A percentile compares a stretch with the other conserved stretches of the same genome.
phyloP scores from a whole-genome alignment of 345 rosid genomes.

The Salix dunnii region DNA sequence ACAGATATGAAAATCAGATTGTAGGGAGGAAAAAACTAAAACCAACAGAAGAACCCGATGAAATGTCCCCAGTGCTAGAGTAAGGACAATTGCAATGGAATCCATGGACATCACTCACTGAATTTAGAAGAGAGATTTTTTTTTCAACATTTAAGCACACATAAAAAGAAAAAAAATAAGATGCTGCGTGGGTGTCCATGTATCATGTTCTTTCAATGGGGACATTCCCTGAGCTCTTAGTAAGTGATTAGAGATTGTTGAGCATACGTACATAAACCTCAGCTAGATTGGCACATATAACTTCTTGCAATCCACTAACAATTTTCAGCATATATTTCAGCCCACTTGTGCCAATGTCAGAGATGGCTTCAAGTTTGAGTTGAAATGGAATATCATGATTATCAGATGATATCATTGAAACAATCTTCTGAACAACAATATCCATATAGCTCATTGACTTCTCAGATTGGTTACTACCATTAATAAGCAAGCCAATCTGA shows the following conservation, averaged over 20 bases:
- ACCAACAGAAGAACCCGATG: background rate
- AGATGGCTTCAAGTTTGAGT: slow-evolving; percentile 58
- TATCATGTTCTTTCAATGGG: slow-evolving; percentile 9
- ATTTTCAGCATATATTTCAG: slow-evolving; percentile 52
- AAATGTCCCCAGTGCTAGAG: background rate
- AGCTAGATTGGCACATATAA: slow-evolving; percentile 47
- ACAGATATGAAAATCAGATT: background rate
- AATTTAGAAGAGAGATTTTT: background rate
- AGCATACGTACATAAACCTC: slow-evolving; percentile 61
- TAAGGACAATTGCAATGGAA: background rate
- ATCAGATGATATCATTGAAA: slow-evolving; percentile 43
- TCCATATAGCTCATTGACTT: slow-evolving; percentile 51
- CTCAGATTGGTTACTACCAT: slow-evolving; percentile 46
- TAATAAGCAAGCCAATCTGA: slow-evolving; percentile 61
- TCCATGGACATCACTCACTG: slow-evolving; percentile 2
- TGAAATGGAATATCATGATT: slow-evolving; percentile 47
- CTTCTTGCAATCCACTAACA: slow-evolving; percentile 57
- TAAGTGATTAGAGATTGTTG: slow-evolving; percentile 6
- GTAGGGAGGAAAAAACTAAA: background rate
- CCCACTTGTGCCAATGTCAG: slow-evolving; percentile 58
- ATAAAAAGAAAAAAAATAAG: background rate
- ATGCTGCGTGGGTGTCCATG: background rate
- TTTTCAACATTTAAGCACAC: background rate
- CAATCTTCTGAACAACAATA: slow-evolving; percentile 55
- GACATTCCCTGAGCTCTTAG: slow-evolving; percentile 13